A percentile compares a stretch with the other conserved stretches of the same genome.
These are phyloP conservation scores for Ascochyta pisi DNA, from an alignment of 2,329 filamentous ascomycete species.

Conservation along the genomic window DNA sequence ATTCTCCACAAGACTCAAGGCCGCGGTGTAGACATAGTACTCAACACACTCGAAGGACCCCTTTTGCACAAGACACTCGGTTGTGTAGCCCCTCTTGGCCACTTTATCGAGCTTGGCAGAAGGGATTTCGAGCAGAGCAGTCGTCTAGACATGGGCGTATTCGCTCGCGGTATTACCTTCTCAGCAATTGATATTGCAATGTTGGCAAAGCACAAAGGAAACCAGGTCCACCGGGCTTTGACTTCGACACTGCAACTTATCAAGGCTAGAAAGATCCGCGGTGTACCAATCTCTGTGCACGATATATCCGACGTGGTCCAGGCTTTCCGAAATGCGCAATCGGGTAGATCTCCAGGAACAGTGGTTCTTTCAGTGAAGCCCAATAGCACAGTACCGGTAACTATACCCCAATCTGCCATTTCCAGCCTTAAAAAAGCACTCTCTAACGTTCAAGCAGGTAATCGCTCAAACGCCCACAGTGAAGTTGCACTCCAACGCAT, in stretches of 20 bases:
- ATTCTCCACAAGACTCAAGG: conserved; percentile 20
- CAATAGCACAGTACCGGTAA: background rate
- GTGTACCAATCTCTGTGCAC: background rate
- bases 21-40: conserved; percentile 41
- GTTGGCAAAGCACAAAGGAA: conserved; percentile 48
- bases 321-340: background rate
- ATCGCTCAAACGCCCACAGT: no score
- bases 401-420: background rate
- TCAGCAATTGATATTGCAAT: conserved; percentile 39
- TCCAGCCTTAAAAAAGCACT: no score
- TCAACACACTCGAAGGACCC: conserved; percentile 39
- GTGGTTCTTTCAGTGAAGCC: background rate
- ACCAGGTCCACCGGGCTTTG: background rate
- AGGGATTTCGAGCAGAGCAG: conserved; percentile 2
- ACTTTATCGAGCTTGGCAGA: conserved; percentile 28
- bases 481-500: no score
- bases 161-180: conserved; percentile 21
- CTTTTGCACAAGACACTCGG: conserved; percentile 50
- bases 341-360: background rate
- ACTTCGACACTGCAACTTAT: background rate
- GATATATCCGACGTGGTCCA: conserved; percentile 2
- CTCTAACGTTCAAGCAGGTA: no score
- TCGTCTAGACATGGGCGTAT: conserved; percentile 29
- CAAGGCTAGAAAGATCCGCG: background rate
- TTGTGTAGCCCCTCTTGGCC: conserved; percentile 50